Evolutionary conservation across 2,329 filamentous ascomycete genomes (phyloP).

Genomic region (Fusarium piperis): DNA sequence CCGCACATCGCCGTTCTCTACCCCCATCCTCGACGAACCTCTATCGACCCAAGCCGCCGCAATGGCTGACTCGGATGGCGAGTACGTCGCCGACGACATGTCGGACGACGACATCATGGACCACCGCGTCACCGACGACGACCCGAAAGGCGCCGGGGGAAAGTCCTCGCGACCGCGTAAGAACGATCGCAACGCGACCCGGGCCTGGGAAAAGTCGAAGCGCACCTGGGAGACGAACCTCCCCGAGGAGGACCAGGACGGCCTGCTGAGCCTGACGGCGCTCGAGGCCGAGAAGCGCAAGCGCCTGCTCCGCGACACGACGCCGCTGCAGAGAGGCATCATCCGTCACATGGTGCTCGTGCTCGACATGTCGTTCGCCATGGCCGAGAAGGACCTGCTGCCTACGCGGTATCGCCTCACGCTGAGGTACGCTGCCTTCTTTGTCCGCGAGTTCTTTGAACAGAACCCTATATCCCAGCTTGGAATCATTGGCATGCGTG

Average conservation of each 20-base stretch:
- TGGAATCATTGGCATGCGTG: slow-evolving; percentile 90
- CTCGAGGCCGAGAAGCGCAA: slow-evolving; percentile 84
- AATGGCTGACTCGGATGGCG: slow-evolving; percentile 80
- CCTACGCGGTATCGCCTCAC: slow-evolving; percentile 87
- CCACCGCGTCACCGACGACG: slow-evolving; percentile 56
- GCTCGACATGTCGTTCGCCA: slow-evolving; percentile 90
- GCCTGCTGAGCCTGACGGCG: slow-evolving; percentile 79
- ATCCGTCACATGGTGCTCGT: slow-evolving; percentile 95
- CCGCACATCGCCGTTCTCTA: background rate
- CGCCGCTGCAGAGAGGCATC: slow-evolving; percentile 93
- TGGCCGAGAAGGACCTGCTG: slow-evolving; percentile 93
- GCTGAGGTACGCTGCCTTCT: slow-evolving; percentile 84
- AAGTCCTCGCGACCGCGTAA: slow-evolving; percentile 45
- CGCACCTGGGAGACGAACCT: slow-evolving; percentile 78
- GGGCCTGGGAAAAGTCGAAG: slow-evolving; percentile 74
- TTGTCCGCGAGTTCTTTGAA: slow-evolving; percentile 95
- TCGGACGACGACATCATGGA: slow-evolving; percentile 72
- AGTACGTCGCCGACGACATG: slow-evolving; percentile 70
- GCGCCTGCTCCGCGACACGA: slow-evolving; percentile 90
- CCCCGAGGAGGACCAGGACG: slow-evolving; percentile 76
- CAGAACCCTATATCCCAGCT: slow-evolving; percentile 98
- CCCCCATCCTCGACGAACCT: background rate
- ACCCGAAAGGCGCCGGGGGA: slow-evolving; percentile 43
- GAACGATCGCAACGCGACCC: slow-evolving; percentile 54
- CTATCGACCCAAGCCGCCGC: background rate